These are phyloP conservation scores for Aciculosporium take DNA, from an alignment of 2,329 filamentous ascomycete species.

Conservation along the genomic window DNA sequence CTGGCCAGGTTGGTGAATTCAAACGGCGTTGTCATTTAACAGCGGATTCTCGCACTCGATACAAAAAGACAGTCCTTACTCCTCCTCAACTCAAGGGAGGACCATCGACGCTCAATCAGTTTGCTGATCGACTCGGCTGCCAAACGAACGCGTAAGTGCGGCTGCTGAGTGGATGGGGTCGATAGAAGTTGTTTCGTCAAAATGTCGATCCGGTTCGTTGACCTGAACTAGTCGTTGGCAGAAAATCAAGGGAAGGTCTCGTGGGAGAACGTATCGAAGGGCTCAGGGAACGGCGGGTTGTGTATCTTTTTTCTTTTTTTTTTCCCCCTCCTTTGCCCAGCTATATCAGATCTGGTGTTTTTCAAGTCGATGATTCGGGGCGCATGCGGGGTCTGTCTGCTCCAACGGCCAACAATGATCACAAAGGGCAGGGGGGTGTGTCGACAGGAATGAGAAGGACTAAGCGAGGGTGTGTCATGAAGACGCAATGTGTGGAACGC, in stretches of 20 bases:
- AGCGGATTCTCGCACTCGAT: neutral
- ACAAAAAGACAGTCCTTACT: neutral
- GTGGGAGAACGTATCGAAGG: neutral
- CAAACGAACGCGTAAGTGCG: neutral
- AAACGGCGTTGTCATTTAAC: neutral
- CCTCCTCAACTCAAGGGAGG: neutral
- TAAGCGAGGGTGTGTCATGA: neutral
- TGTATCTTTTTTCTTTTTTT: too few species aligned
- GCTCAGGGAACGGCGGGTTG: too few species aligned
- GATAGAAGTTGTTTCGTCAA: neutral
- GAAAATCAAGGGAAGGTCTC: too few species aligned
- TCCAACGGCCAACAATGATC: neutral
- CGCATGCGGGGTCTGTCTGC: neutral
- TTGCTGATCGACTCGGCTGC: neutral
- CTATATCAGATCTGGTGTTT: neutral
- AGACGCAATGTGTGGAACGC: conserved; percentile 4
- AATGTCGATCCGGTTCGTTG: neutral
- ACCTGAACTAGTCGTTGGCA: neutral
- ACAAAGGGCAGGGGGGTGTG: neutral
- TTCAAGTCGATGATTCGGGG: neutral
- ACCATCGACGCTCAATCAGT: neutral
- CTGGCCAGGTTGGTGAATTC: neutral
- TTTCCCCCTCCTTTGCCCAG: too few species aligned
- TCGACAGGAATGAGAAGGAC: neutral
- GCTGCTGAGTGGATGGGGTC: neutral